Evolutionary conservation across 1,139 yeast genomes (phyloP).

Genomic region (Saccharomyces pastorianus): DNA sequence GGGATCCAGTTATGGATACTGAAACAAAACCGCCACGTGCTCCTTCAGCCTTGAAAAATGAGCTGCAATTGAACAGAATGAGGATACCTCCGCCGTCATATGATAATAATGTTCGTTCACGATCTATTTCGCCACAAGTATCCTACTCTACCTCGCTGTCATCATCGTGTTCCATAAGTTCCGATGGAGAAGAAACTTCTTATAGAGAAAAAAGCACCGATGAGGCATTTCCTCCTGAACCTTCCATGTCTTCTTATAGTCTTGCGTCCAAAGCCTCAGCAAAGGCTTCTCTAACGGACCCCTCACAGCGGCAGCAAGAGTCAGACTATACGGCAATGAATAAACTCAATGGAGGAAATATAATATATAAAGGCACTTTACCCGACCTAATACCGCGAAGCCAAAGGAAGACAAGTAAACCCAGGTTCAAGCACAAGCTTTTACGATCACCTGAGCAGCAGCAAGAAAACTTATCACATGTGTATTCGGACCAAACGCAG

Average conservation of each 20-base stretch:
- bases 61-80: neutral
- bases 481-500: constrained; percentile 6
- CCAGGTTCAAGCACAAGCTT: constrained; percentile 14
- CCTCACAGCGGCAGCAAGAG: neutral
- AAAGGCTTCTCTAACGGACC: neutral
- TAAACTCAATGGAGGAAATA: constrained; percentile 12
- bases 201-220: neutral
- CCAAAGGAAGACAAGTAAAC: constrained; percentile 16
- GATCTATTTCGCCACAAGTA: neutral
- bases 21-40: neutral
- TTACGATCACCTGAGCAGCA: constrained; percentile 3
- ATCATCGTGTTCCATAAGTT: neutral
- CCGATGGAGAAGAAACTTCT: neutral
- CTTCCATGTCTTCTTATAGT: neutral
- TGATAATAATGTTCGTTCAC: neutral
- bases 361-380: constrained; percentile 23
- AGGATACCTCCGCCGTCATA: neutral
- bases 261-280: neutral
- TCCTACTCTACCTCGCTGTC: neutral
- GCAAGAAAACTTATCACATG: neutral
- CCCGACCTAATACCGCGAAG: constrained; percentile 23
- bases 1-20: neutral
- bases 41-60: neutral
- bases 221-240: neutral
- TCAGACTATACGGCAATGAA: constrained; percentile 10